These are phyloP conservation scores for Hanseniaspora clermontiae DNA, from an alignment of 805 yeast species.

Conservation along the genomic window DNA sequence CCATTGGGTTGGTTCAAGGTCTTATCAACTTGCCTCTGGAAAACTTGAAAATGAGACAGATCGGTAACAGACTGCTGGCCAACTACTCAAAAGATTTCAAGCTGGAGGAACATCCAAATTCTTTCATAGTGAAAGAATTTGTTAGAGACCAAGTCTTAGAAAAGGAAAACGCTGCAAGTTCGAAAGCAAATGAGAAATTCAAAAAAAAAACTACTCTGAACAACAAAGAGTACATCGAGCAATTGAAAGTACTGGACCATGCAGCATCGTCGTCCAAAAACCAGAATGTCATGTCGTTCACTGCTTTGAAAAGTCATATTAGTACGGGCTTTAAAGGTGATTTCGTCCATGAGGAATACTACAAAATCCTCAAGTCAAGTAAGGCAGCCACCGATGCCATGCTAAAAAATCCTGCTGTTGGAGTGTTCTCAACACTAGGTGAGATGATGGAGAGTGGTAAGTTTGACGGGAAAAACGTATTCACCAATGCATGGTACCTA, in stretches of 20 bases:
- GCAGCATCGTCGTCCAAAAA: background rate
- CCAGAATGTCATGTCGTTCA: background rate
- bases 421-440: background rate
- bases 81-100: conserved; percentile 20
- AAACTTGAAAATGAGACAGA: conserved; percentile 65
- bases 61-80: conserved; percentile 45
- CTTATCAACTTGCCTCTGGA: conserved; percentile 84
- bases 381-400: background rate
- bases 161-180: no score
- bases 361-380: background rate
- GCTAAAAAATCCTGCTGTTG: background rate
- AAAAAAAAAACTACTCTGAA: background rate
- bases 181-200: background rate
- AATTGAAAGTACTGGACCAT: background rate
- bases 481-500: background rate
- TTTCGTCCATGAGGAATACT: background rate
- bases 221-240: background rate
- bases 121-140: conserved; percentile 19
- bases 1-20: conserved; percentile 76
- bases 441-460: conserved; percentile 1
- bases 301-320: background rate
- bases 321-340: background rate
- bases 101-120: conserved; percentile 23
- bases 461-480: background rate
- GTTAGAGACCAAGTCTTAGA: conserved; percentile 10